phyloP scores from a whole-genome alignment of 2,329 filamentous ascomycete genomes.

The Arthroderma sp. region DNA sequence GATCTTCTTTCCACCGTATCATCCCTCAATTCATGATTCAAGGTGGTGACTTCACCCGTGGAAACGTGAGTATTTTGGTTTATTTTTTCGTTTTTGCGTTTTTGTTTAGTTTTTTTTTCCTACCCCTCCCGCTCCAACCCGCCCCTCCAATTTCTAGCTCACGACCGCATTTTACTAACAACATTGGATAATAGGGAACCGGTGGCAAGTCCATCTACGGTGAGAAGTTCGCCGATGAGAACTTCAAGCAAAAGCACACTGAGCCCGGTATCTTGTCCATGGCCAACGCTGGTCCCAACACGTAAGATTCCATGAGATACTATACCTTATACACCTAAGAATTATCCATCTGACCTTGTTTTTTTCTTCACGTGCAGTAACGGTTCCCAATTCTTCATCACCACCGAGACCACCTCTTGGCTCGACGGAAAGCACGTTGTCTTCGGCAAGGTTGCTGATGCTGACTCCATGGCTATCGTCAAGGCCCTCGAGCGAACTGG shows the following conservation, averaged over 20 bases:
- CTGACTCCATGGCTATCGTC: conserved; percentile 41
- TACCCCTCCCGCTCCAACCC: neutral
- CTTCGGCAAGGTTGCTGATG: conserved; percentile 50
- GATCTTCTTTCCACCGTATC: conserved; percentile 81
- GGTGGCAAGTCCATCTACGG: conserved; percentile 92
- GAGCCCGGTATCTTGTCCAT: conserved; percentile 74
- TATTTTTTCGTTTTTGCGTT: neutral
- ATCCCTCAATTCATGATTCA: conserved; percentile 92
- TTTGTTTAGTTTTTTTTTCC: neutral
- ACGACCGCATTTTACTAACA: conserved; percentile 8
- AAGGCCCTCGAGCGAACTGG: conserved; percentile 48
- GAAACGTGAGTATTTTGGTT: conserved; percentile 53
- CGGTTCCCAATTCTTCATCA: conserved; percentile 62
- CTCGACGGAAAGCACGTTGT: conserved; percentile 58
- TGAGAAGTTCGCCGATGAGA: conserved; percentile 89
- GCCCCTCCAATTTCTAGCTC: neutral
- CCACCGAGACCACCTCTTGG: conserved; percentile 53
- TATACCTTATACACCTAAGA: neutral
- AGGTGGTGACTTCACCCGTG: conserved; percentile 88
- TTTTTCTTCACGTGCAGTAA: conserved; percentile 34
- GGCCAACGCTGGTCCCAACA: conserved; percentile 93
- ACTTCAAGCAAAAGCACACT: conserved; percentile 65
- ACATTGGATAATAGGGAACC: conserved; percentile 49
- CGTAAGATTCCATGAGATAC: conserved; percentile 35
- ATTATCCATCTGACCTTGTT: neutral